Conservation (phyloP, 2,329 filamentous ascomycete species). For the Hirsutella minnesotensis region DNA sequence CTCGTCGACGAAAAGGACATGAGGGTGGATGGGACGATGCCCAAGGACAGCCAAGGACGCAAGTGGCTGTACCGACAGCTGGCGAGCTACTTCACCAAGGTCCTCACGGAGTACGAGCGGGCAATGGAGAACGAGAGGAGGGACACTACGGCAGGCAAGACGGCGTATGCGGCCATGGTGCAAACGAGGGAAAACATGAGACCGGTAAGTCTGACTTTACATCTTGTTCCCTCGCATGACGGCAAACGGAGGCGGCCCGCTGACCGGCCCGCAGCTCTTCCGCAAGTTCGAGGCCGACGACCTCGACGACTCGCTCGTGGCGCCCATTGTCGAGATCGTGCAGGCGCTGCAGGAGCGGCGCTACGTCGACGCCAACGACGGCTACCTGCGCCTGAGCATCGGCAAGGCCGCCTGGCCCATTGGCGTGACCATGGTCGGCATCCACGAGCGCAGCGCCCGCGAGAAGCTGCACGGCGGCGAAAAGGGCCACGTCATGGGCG, state of each 20-base stretch:
- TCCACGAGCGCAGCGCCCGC: conserved; percentile 89
- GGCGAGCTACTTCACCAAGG: conserved; percentile 90
- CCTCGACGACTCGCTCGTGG: conserved; percentile 65
- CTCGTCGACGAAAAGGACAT: conserved; percentile 78
- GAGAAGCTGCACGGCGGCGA: conserved; percentile 87
- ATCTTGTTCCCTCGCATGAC: too few relatives aligned
- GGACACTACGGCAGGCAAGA: conserved; percentile 65
- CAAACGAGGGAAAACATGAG: conserved; percentile 80
- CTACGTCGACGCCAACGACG: conserved; percentile 95
- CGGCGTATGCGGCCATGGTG: conserved; percentile 73
- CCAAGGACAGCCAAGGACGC: conserved; percentile 51
- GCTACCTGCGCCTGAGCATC: conserved; percentile 84
- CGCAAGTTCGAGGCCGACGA: conserved; percentile 76
- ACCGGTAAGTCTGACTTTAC: conserved; percentile 46
- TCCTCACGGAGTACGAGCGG: conserved; percentile 76
- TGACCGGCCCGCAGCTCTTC: conserved; percentile 46
- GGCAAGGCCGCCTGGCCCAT: conserved; percentile 98
- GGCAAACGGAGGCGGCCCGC: too few relatives aligned
- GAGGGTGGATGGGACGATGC: conserved; percentile 59
- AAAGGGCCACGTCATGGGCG: conserved; percentile 91
- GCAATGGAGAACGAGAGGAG: conserved; percentile 57
- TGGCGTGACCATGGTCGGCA: conserved; percentile 98
- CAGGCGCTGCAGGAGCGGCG: conserved; percentile 77
- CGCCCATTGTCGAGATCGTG: conserved; percentile 83
- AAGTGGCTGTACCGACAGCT: conserved; percentile 75